A percentile compares a stretch with the other conserved stretches of the same genome.
Conservation (phyloP, 441 rosid genomes). For the Populus hybrid region DNA sequence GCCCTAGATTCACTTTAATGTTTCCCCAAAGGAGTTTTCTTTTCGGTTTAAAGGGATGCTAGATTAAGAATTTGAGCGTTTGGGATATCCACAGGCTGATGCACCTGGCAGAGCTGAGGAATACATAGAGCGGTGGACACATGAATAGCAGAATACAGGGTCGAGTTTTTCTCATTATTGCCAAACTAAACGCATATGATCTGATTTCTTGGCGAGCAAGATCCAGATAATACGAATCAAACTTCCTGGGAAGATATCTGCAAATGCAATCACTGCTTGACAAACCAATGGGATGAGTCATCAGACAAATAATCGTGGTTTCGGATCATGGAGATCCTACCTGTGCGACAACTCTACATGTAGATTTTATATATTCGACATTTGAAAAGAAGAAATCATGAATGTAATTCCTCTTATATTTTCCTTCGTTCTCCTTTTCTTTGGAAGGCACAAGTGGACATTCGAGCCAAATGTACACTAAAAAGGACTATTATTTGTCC, state of each 20-base stretch:
- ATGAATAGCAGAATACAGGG: not conserved
- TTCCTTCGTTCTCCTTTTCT: not conserved
- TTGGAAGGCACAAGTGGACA: not conserved
- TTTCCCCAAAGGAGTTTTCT: not conserved
- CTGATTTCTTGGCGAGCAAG: not conserved
- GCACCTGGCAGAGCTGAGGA: not conserved
- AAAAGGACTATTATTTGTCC: not conserved
- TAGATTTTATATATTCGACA: not conserved
- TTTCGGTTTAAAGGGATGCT: not conserved
- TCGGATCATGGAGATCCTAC: not conserved
- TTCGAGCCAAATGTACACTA: not conserved
- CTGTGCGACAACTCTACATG: not conserved
- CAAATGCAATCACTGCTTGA: not conserved
- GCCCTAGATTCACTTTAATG: slow-evolving; percentile 3
- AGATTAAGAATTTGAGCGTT: not conserved
- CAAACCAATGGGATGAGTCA: not conserved
- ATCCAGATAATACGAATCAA: not conserved
- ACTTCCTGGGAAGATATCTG: not conserved
- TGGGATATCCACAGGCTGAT: not conserved
- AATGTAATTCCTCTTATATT: not conserved
- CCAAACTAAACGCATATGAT: not conserved
- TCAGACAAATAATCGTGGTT: not conserved
- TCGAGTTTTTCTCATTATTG: not conserved
- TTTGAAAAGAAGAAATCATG: not conserved
- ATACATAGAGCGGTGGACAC: not conserved